These are phyloP conservation scores for Diospyros lotus DNA, from an alignment of 148 eudicot species.

Conservation along the genomic window DNA sequence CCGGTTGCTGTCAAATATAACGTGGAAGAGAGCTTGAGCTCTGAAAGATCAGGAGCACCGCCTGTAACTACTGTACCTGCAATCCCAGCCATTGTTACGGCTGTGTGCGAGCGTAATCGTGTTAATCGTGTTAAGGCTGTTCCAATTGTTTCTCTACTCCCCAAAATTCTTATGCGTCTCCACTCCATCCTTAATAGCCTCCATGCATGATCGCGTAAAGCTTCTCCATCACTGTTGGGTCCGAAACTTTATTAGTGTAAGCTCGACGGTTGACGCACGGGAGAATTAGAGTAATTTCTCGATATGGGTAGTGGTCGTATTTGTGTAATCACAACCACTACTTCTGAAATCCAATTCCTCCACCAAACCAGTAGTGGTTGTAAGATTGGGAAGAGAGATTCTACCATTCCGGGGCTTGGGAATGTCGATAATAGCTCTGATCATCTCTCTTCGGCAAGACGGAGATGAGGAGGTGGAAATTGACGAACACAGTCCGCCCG, in stretches of 20 bases:
- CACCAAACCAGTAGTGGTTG: too few species aligned
- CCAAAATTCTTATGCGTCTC: slow-evolving; percentile 39
- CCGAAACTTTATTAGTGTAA: neutral
- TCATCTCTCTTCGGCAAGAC: too few species aligned
- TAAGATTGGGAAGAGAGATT: too few species aligned
- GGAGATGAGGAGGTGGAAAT: too few species aligned
- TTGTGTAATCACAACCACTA: too few species aligned
- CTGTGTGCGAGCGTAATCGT: slow-evolving; percentile 40
- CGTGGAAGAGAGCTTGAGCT: slow-evolving; percentile 39
- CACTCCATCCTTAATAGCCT: slow-evolving; percentile 26
- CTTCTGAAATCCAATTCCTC: too few species aligned
- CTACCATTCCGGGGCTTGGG: too few species aligned
- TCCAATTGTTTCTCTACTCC: slow-evolving; percentile 33
- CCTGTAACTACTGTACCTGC: slow-evolving; percentile 7
- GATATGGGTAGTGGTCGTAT: too few species aligned
- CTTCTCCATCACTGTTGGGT: slow-evolving; percentile 10
- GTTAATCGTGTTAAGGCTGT: slow-evolving; percentile 29
- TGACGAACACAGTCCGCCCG: too few species aligned
- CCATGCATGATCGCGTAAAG: slow-evolving; percentile 23
- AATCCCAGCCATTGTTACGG: slow-evolving; percentile 50
- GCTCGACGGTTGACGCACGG: too few species aligned
- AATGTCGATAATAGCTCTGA: too few species aligned
- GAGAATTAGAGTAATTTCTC: too few species aligned
- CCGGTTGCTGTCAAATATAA: slow-evolving; percentile 49
- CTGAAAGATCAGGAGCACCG: slow-evolving; percentile 14